Evolutionary conservation across 495 filamentous ascomycete species (phyloP), one percentile per base, ranked within the genome.

Genomic region (Oidiodendron maius): DNA sequence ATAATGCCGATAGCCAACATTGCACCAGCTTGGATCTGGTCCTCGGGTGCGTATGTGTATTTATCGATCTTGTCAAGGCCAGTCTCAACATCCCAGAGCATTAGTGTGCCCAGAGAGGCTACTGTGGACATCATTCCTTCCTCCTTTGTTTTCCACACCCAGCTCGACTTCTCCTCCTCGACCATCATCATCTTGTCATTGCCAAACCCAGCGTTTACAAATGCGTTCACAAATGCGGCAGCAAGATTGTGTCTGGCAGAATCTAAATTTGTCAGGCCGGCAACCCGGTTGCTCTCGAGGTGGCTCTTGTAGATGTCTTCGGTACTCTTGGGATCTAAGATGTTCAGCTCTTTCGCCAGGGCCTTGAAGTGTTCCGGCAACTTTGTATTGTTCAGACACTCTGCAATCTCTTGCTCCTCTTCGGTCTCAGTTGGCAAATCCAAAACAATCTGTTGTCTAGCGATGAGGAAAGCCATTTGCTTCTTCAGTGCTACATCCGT

Each of bases 241-340:
- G 93, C 91, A 46, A 99, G 75, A 57, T 97, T 99, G 73, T 97
- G 90, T 52, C 90, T 74, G 30, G 93, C 91, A 12, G 91, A 96
- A 65, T 97, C 93, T 25, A 94, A 80, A 60, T 95, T 96, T 15
- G 90, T 96, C 64, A 94, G 72, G 20, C 91, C 91, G 20, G 89
- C 86, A 39, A 90, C 90, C 40, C 93, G 80, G 50, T 82, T 93
- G 71, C 86, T 96, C 65, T 99, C 93, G 13, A 99, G 75, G 65
- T 99, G 94, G 50, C 89, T 95, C 75, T 99, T 99, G 76, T 99
- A 99, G 57, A 99, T 99, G 61, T 99, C 93, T 68, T 99, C 93
- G 3, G 91, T 90, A 50, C 88, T 91, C 67, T 95, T 95, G 15
- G 93, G 93, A 39, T 97, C 93, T 28, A 99, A 73, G 37, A 97